These are phyloP conservation scores for Vachellia pachyceras DNA, from an alignment of 306 rosid species.

Conservation along the genomic window DNA sequence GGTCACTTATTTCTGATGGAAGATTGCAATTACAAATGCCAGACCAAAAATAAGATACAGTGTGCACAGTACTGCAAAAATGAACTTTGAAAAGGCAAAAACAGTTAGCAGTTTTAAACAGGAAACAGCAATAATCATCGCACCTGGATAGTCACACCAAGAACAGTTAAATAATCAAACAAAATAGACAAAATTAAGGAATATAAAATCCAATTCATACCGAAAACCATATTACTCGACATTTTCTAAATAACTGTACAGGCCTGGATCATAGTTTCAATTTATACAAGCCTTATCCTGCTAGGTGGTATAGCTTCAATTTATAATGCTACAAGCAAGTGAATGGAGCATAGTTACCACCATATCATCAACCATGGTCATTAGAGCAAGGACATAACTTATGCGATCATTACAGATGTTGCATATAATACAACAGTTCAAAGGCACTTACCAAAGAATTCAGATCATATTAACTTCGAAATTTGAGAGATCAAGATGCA, in stretches of 20 bases:
- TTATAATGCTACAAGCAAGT: conserved; percentile 21
- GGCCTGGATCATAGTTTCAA: background rate
- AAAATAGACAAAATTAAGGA: background rate
- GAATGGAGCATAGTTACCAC: conserved; percentile 18
- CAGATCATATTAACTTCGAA: conserved; percentile 68
- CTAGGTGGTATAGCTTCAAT: background rate
- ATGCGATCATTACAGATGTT: conserved; percentile 27
- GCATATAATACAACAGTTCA: conserved; percentile 14
- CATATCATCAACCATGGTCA: background rate
- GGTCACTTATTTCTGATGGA: conserved; percentile 26
- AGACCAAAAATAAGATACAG: conserved; percentile 2
- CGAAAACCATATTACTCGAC: background rate
- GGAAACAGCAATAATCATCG: conserved; percentile 1
- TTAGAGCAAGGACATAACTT: background rate
- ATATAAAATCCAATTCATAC: background rate
- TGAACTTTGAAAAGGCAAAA: background rate
- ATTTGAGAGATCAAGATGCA: conserved; percentile 80
- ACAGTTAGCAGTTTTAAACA: background rate
- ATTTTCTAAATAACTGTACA: background rate
- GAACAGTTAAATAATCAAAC: background rate
- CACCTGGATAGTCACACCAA: background rate
- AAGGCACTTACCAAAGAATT: conserved; percentile 50
- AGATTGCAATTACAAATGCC: conserved; percentile 4
- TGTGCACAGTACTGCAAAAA: background rate
- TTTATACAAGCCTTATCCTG: background rate